Evolutionary conservation across 495 filamentous ascomycete genomes (phyloP), one percentile per base, ranked within the genome.

Genomic region (Daldinia childiae): DNA sequence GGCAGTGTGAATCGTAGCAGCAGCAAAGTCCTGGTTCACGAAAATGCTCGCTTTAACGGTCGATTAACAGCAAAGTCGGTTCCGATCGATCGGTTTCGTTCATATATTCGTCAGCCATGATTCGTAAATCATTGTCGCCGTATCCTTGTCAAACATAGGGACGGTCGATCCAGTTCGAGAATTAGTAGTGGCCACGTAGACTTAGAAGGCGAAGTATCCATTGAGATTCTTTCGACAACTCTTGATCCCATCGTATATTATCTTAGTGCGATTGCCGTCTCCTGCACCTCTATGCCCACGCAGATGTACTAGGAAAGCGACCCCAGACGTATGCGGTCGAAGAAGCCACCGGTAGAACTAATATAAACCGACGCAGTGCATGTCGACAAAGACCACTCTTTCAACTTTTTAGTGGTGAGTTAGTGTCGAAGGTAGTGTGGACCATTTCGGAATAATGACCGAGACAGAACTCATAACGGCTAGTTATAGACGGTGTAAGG

Each of bases 21-120:
- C n/a, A 58, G 29, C 26, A 21, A 41, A 66, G 51, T 43, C 36
- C 15, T 3, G 29, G 43, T 24, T 45, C n/a, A 48, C 50, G 29
- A 48, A 29, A 30, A 54, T 54, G 50, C 51, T 32, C 38, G 68
- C 39, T 41, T 51, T 21, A 39, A 58, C 7, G 58, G 36, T 55
- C 34, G 51, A 32, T 63, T 58, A 62, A 63, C 52, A 34, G 27
- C 58, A 39, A 55, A 58, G 26, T 73, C 29, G 52, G 27, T 21
- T 60, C 36, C 56, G 54, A 66, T 66, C 58, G 43, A 51, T 65
- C 58, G 50, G 56, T 52, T 66, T 66, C 62, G 55, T 69, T 69
- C 71, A 57, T 73, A 62, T 66, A 66, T 56, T 73, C 71, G 62
- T 73, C 66, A 73, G 41, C 62, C 71, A 66, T 73, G 71, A 69